Evolutionary conservation across 164 flowering plant genomes (phyloP), one percentile per base, ranked within the genome.

Genomic region (Pachysandra terminalis): DNA sequence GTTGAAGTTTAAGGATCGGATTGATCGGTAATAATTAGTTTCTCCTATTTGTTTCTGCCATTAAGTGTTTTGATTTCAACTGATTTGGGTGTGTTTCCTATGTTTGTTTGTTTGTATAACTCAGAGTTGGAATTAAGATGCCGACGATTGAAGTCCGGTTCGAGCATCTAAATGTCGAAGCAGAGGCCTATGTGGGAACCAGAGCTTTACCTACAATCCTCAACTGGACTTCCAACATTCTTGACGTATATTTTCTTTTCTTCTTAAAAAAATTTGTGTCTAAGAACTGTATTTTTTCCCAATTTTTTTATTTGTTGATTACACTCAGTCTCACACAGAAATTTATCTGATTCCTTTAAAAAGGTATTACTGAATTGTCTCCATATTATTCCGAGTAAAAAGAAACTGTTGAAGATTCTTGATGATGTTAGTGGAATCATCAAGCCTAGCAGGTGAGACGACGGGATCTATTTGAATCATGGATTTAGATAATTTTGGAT

Each of bases 111-210:
- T 14, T 9, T 32, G n/a, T 67, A n/a, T 56, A 54, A 59, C 25
- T 70, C 81, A 87, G 92, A 63, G 92, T 86, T 71, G 92, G 92
- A 56, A 79, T 87, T 58, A 81, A 83, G 24, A 21, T 81, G 66
- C 90, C 92, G 5, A 83, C 82, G 4, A 82, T 87, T 57, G 92
- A 87, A 81, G 92, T 87, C n/a, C 80, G 90, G 28, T 87, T 64
- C 32, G 86, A 87, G 73, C 77, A 84, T 79, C 56, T 87, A n/a
- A 74, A 67, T 26, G 51, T 87, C 12, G 83, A 76, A 19, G 87
- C 51, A n/a, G 83, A 81, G 67, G 84, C 78, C 59, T 71, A 79
- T 71, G 82, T 78, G 0, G 92, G 90, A 49, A 70, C 84, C 66
- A 81, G 87, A 73, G 82, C 85, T 68, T 67, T 87, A 70, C 91